Evolutionary conservation across 2,329 filamentous ascomycete genomes (phyloP), one percentile per base, ranked within the genome.

Genomic region (Stemphylium beticola): DNA sequence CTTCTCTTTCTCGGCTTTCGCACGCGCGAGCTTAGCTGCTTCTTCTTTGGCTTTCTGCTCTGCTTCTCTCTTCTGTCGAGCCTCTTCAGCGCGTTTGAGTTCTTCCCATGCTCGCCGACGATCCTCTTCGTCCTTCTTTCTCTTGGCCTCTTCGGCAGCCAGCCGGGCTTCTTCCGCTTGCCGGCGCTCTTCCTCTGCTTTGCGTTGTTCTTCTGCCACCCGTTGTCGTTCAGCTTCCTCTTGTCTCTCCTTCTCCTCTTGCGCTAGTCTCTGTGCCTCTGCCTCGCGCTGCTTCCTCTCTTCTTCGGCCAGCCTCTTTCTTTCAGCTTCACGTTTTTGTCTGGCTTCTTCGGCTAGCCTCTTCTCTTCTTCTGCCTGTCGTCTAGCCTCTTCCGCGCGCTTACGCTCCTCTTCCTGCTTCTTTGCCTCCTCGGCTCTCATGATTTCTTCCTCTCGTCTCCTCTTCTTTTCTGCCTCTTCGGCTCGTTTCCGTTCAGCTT

Each of bases 141-240:
- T 85, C 43, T 74, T 68, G 55, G 74, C 66, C 72, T 78, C 67
- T 69, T 76, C 78, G 49, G 78, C 77, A 5, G 66, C 66, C 58
- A 76, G 76, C 36, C 77, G 69, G 65, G 73, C 65, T 31, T 74
- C 66, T 54, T 73, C 65, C 67, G 77, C 66, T 67, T 73, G 77
- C 57, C 76, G 77, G 37, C 71, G 73, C 22, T 69, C 51, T 65
- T 70, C 55, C 18, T 77, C 58, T 60, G 54, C 57, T 24, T 50
- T 39, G 9, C 58, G 62, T 20, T 62, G 50, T 24, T 74, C 66
- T 53, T 75, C 61, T 74, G 51, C 66, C 87, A 86, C 62, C 89
- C 87, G 32, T 66, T 90, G 87, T 44, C 87, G 80, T 2, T 66
- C 65, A 36, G 79, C 76, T 31, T 73, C 74, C 57, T 79, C 52